These are phyloP conservation scores for Fusarium succisae DNA, from an alignment of 2,329 filamentous ascomycete species.

Conservation along the genomic window DNA sequence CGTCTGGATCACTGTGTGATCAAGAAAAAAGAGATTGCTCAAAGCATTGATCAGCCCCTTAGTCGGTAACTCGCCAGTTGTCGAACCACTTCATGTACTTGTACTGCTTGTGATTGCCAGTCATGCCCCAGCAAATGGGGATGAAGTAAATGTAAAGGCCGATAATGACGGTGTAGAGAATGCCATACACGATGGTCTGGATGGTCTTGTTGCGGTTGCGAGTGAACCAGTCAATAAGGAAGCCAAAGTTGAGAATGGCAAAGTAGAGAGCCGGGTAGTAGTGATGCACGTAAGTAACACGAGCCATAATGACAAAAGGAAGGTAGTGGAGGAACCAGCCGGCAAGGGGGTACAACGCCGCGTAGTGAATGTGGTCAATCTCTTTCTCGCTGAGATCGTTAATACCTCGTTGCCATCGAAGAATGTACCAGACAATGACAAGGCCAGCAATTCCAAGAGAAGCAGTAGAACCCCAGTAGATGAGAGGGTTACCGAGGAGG, in stretches of 20 bases:
- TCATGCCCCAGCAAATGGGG: conserved; percentile 96
- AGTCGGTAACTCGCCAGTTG: conserved; percentile 83
- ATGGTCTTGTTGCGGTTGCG: conserved; percentile 70
- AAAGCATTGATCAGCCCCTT: conserved; percentile 24
- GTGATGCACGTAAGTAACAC: conserved; percentile 98
- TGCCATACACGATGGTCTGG: conserved; percentile 74
- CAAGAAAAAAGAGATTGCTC: conserved; percentile 10
- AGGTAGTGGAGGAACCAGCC: conserved; percentile 98
- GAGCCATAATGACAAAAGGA: conserved; percentile 96
- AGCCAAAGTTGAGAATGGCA: conserved; percentile 88
- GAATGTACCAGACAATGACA: conserved; percentile 82
- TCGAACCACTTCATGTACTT: conserved; percentile 93
- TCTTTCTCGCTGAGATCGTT: conserved; percentile 80
- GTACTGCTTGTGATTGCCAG: conserved; percentile 84
- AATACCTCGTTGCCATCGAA: conserved; percentile 97
- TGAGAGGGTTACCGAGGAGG: conserved; percentile 92
- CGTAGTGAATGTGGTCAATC: conserved; percentile 94
- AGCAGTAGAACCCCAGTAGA: conserved; percentile 94
- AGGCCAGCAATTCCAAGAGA: conserved; percentile 78
- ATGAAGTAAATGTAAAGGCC: conserved; percentile 91
- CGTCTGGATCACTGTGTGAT: conserved; percentile 23
- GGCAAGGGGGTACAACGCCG: conserved; percentile 87
- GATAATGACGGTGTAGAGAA: conserved; percentile 78
- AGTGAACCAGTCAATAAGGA: conserved; percentile 86
- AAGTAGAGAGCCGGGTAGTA: conserved; percentile 99